Evolutionary conservation across 2,329 filamentous ascomycete species (phyloP).

Genomic region (Fusarium lateritium): DNA sequence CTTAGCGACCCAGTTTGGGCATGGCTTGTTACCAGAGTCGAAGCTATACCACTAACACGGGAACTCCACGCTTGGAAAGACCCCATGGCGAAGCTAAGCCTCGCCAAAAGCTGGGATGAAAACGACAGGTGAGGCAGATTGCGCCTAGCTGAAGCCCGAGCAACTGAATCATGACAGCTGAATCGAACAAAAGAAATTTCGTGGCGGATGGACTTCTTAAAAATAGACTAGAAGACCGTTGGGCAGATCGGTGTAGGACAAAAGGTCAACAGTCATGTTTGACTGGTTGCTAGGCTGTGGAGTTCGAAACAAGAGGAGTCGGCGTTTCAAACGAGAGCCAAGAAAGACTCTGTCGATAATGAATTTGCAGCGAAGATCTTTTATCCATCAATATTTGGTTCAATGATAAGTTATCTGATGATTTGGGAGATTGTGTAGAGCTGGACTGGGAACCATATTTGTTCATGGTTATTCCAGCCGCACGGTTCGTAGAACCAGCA

Average conservation of each 20-base stretch:
- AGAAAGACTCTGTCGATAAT: neutral
- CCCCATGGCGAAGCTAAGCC: too few relatives aligned
- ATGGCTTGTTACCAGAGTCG: neutral
- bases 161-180: constrained; percentile 1
- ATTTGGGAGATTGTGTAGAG: neutral
- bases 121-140: neutral
- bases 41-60: neutral
- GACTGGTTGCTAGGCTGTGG: constrained; percentile 3
- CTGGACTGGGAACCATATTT: neutral
- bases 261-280: neutral
- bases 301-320: constrained; percentile 17
- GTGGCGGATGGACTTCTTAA: constrained; percentile 13
- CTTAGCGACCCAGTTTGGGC: neutral
- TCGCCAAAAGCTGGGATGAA: constrained; percentile 4
- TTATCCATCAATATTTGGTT: neutral
- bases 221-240: constrained; percentile 22
- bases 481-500: neutral
- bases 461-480: neutral
- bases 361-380: neutral
- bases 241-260: constrained; percentile 10
- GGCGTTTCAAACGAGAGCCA: neutral
- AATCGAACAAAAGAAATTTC: constrained; percentile 3
- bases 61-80: neutral
- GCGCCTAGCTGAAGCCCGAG: constrained; percentile 1
- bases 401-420: neutral